Conservation (phyloP, 805 yeast genomes). For the Maudiozyma saulgeensis region DNA sequence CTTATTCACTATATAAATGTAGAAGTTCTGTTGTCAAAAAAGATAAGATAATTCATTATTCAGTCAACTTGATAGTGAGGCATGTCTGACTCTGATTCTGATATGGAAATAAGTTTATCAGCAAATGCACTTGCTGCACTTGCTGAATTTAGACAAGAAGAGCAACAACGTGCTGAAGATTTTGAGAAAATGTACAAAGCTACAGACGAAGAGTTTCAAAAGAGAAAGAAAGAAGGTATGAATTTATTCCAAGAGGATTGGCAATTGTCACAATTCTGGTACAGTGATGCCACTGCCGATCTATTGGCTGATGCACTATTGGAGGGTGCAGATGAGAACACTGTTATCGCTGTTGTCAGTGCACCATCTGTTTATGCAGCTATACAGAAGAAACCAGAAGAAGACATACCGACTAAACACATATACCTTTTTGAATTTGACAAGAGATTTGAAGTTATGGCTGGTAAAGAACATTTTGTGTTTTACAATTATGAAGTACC, state of each 20-base stretch:
- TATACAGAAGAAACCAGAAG: conserved; percentile 43
- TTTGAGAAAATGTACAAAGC: conserved; percentile 44
- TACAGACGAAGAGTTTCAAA: conserved; percentile 43
- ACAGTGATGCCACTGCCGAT: conserved; percentile 63
- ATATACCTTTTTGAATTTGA: conserved; percentile 76
- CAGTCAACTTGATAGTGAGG: background rate
- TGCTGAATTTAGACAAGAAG: conserved; percentile 59
- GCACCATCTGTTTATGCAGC: conserved; percentile 93
- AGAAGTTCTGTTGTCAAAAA: no score
- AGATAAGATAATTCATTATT: no score
- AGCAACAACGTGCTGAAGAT: conserved; percentile 43
- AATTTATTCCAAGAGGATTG: conserved; percentile 82
- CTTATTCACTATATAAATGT: no score
- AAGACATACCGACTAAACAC: conserved; percentile 51
- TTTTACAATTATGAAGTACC: conserved; percentile 74
- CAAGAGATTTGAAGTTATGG: conserved; percentile 61
- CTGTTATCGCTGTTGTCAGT: conserved; percentile 67
- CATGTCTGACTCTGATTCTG: conserved; percentile 18
- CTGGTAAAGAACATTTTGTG: conserved; percentile 56
- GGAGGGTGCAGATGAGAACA: conserved; percentile 64
- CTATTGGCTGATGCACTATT: conserved; percentile 58
- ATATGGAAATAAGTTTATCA: conserved; percentile 29
- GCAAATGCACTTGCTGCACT: conserved; percentile 44
- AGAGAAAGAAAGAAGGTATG: conserved; percentile 40
- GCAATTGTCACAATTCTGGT: conserved; percentile 93